Base-by-base conservation (phyloP, 345 rosid genomes). In the Dimocarpus longan region DNA sequence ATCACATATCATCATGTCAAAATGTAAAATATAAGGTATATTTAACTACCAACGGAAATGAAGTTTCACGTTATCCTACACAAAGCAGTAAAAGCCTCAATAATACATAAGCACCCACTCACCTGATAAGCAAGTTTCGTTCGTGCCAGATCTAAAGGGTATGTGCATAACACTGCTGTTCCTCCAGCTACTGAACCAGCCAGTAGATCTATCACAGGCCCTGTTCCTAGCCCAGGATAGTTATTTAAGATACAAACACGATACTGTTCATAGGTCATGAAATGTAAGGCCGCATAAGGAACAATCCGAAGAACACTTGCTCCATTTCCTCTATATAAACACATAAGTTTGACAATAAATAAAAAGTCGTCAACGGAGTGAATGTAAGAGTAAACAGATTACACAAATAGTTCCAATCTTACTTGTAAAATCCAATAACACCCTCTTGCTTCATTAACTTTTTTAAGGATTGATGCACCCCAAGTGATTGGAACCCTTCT, bases 71-170 rank as follows among this genome's bases (percentile, higher is more conserved):
- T 0, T 21, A 18, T 65, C 13, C 50, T 39, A 42, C 42, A 32
- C 60, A 71, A 2, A 32, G 62, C 42, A 5, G 43, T 24, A 65
- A 63, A 80, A 12, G 84, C 77, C 40, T 73, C 40, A 68, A 70
- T 39, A 43, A 76, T 40, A 28, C 60, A 15, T 40, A 71, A 21
- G 74, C 69, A 74, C 70, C 19, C 32, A 79, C 76, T 70, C 80
- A 91, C 99, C 93, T 96, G 99, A 86, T 96, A 96, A 69, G 99
- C 99, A 76, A 96, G 95, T 83, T 94, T 96, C 50, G 99, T 91
- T 46, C 98, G 97, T 85, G 99, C 97, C 82, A 96, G 83, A 86
- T 96, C 98, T 62, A 96, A 86, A 37, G 99, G 99, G 52, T 96
- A 96, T 7, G 97, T 94, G 89, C 97, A 96, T 71, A 96, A 83